These are phyloP conservation scores for Hippophae rhamnoides DNA, from an alignment of 306 rosid genomes.

Conservation along the genomic window DNA sequence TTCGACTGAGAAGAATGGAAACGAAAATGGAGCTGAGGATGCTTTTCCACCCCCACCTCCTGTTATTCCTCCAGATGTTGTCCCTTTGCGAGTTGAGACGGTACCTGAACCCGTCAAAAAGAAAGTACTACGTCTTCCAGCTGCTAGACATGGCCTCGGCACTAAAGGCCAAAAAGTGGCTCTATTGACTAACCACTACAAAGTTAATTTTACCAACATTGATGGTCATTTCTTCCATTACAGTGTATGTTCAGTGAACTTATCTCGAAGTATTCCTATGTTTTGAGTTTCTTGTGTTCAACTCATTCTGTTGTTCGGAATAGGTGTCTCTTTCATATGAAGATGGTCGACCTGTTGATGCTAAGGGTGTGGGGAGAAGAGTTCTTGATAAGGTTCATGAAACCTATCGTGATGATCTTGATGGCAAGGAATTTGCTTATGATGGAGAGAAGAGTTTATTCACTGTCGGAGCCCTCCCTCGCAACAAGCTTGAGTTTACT, in stretches of 20 bases:
- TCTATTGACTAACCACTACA: constrained; percentile 68
- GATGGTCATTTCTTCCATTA: constrained; percentile 72
- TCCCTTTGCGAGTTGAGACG: constrained; percentile 22
- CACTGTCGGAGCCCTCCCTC: constrained; percentile 73
- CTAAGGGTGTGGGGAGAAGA: constrained; percentile 67
- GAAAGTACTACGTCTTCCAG: constrained; percentile 46
- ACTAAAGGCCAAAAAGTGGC: constrained; percentile 48
- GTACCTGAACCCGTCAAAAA: constrained; percentile 44
- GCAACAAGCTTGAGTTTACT: constrained; percentile 70
- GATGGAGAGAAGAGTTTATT: constrained; percentile 89
- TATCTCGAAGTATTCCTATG: neutral
- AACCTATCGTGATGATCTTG: constrained; percentile 58
- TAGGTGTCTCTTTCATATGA: constrained; percentile 73
- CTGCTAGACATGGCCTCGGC: constrained; percentile 56
- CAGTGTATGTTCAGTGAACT: constrained; percentile 37
- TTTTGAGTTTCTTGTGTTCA: neutral
- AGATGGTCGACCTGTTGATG: constrained; percentile 90
- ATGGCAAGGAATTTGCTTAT: constrained; percentile 77
- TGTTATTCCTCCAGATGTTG: constrained; percentile 51
- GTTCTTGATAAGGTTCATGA: constrained; percentile 68
- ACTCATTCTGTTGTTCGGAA: neutral
- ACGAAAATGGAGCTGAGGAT: constrained; percentile 16
- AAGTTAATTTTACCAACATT: constrained; percentile 43
- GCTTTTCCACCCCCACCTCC: constrained; percentile 79
- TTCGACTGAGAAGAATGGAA: constrained; percentile 36